These are phyloP conservation scores for Populus hybrid DNA, from an alignment of 441 rosid genomes.

Conservation along the genomic window DNA sequence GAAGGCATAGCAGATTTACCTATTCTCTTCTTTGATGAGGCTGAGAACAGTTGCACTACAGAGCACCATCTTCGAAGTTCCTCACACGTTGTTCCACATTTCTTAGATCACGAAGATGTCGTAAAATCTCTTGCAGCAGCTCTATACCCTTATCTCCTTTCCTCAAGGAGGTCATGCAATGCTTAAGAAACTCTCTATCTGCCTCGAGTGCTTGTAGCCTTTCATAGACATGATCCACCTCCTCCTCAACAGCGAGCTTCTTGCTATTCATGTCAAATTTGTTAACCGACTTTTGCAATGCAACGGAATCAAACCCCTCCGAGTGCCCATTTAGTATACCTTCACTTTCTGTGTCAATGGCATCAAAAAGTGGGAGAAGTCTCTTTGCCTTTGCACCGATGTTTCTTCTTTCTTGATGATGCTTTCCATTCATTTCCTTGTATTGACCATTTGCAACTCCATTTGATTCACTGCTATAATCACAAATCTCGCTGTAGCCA, in stretches of 20 bases:
- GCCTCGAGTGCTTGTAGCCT: constrained; percentile 82
- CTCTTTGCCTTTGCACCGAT: constrained; percentile 56
- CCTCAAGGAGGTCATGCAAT: constrained; percentile 65
- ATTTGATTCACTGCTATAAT: constrained; percentile 26
- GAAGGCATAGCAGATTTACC: constrained; percentile 25
- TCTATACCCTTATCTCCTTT: constrained; percentile 81
- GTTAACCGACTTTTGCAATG: constrained; percentile 22
- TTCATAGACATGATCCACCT: constrained; percentile 71
- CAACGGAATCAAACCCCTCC: constrained; percentile 34
- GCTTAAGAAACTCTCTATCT: constrained; percentile 79
- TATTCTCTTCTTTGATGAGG: constrained; percentile 11
- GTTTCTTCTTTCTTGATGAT: constrained; percentile 25
- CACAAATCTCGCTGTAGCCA: constrained; percentile 32
- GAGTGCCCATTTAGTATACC: constrained; percentile 31
- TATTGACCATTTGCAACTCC: constrained; percentile 43
- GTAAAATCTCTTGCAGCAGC: constrained; percentile 72
- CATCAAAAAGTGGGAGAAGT: constrained; percentile 80
- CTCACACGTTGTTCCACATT: constrained; percentile 49
- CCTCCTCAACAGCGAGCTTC: constrained; percentile 51
- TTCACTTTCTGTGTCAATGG: constrained; percentile 49
- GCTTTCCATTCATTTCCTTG: constrained; percentile 55
- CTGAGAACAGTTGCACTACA: constrained; percentile 24
- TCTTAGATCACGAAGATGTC: constrained; percentile 72
- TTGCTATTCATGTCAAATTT: constrained; percentile 31
- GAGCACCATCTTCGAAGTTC: constrained; percentile 35